Percentiles rank a stretch among this genome's conserved stretches.
phyloP scores from a whole-genome alignment of 2,329 filamentous ascomycete species.

The Fusarium coffeatum region DNA sequence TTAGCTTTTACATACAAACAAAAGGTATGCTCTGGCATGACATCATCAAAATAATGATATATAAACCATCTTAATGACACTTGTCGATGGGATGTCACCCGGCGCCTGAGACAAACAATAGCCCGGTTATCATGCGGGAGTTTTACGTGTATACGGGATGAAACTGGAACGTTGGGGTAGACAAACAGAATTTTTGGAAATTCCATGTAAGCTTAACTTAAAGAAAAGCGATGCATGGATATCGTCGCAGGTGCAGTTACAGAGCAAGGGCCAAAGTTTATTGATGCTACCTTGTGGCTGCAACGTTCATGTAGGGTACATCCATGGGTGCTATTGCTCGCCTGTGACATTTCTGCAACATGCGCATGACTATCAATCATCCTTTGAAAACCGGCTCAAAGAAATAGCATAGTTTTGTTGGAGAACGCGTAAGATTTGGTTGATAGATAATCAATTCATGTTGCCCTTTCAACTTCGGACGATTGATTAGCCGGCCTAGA shows the following conservation, averaged over 20 bases:
- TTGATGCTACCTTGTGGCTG: slow-evolving; percentile 14
- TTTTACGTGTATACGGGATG: slow-evolving; percentile 5
- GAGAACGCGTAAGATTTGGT: not conserved
- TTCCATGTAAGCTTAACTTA: slow-evolving; percentile 10
- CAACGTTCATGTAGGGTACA: slow-evolving; percentile 20
- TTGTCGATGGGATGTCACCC: slow-evolving; percentile 21
- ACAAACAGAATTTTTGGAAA: slow-evolving; percentile 3
- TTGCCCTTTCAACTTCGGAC: not conserved
- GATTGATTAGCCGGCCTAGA: not conserved
- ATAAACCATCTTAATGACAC: slow-evolving; percentile 7
- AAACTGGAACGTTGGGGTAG: slow-evolving; percentile 19
- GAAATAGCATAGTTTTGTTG: not conserved
- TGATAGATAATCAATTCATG: slow-evolving; percentile 1
- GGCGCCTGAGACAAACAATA: slow-evolving; percentile 23
- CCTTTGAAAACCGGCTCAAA: not conserved
- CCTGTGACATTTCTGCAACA: slow-evolving; percentile 35
- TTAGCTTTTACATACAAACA: not conserved
- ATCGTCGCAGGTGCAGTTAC: slow-evolving; percentile 35
- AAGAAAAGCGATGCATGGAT: slow-evolving; percentile 3
- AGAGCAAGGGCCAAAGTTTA: slow-evolving; percentile 19
- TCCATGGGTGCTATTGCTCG: slow-evolving; percentile 18
- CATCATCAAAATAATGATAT: not conserved
- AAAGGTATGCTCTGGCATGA: not conserved
- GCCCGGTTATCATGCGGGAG: not conserved
- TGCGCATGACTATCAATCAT: not conserved